These are phyloP conservation scores for Bertia moriformis DNA, from an alignment of 2,329 filamentous ascomycete genomes.

Conservation along the genomic window DNA sequence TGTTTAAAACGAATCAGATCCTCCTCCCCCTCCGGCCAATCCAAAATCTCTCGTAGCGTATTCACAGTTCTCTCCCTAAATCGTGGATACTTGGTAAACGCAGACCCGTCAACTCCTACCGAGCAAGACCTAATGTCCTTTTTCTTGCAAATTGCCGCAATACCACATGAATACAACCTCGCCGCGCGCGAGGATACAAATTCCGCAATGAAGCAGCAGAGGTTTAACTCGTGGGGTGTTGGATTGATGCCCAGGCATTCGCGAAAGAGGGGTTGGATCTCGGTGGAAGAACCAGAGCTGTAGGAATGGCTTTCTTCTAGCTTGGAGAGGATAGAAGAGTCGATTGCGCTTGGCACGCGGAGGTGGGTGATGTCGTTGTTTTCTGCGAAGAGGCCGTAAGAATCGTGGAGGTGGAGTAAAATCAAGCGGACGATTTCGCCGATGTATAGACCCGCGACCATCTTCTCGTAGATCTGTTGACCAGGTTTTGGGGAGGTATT, in stretches of 20 bases:
- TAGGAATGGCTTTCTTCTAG: slow-evolving; percentile 62
- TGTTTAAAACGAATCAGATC: slow-evolving; percentile 53
- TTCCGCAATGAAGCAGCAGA: slow-evolving; percentile 56
- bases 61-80: slow-evolving; percentile 59
- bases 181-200: slow-evolving; percentile 62
- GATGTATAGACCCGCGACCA: slow-evolving; percentile 59
- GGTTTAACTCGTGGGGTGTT: slow-evolving; percentile 50
- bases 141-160: slow-evolving; percentile 65
- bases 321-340: slow-evolving; percentile 56
- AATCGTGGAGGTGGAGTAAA: slow-evolving; percentile 42
- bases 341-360: slow-evolving; percentile 54
- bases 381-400: slow-evolving; percentile 51
- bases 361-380: slow-evolving; percentile 50
- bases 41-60: slow-evolving; percentile 59
- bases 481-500: slow-evolving; percentile 55
- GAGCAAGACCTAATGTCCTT: slow-evolving; percentile 56
- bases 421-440: slow-evolving; percentile 60
- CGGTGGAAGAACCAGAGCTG: slow-evolving; percentile 71
- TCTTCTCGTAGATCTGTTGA: slow-evolving; percentile 62
- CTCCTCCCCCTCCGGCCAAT: slow-evolving; percentile 50
- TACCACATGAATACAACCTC: slow-evolving; percentile 58
- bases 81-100: slow-evolving; percentile 69
- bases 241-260: slow-evolving; percentile 53
- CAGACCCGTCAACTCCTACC: slow-evolving; percentile 62
- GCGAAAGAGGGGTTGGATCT: slow-evolving; percentile 48